Conservation (phyloP, 2,329 filamentous ascomycete species). For the Colletotrichum shisoi region DNA sequence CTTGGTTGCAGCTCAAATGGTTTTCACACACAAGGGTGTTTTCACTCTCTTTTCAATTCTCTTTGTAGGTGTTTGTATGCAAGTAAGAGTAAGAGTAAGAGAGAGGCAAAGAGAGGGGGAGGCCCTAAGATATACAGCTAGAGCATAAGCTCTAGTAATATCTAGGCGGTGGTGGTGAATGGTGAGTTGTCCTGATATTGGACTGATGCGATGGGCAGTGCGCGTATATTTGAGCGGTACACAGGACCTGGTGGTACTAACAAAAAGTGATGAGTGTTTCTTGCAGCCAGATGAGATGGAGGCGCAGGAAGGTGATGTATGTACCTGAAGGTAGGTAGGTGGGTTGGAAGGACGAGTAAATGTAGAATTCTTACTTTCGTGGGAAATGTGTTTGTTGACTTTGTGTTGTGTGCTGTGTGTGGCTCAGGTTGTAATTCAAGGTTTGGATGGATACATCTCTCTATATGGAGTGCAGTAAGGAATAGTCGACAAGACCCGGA, state of each 20-base stretch:
- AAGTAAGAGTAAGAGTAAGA: no score
- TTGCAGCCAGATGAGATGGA: constrained; percentile 7
- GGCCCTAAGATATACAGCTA: not conserved
- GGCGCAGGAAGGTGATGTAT: not conserved
- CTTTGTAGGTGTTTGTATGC: constrained; percentile 9
- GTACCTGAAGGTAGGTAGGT: not conserved
- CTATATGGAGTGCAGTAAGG: constrained; percentile 3
- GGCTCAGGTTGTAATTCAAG: not conserved
- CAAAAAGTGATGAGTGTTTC: not conserved
- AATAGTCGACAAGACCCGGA: constrained; percentile 5
- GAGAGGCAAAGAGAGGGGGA: not conserved
- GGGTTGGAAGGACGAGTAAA: not conserved
- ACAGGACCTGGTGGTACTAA: not conserved
- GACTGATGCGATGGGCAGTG: constrained; percentile 1
- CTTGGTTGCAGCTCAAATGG: constrained; percentile 8
- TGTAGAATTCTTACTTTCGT: not conserved
- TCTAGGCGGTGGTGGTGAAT: not conserved
- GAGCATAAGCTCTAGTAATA: not conserved
- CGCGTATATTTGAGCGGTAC: not conserved
- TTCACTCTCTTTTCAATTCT: not conserved
- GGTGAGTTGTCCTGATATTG: constrained; percentile 16
- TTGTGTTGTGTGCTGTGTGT: not conserved
- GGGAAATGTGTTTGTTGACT: constrained; percentile 4
- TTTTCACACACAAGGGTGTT: not conserved
- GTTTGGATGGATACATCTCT: not conserved